Conservation (phyloP, 129 eudicot genomes). For the Artemisia argyi region DNA sequence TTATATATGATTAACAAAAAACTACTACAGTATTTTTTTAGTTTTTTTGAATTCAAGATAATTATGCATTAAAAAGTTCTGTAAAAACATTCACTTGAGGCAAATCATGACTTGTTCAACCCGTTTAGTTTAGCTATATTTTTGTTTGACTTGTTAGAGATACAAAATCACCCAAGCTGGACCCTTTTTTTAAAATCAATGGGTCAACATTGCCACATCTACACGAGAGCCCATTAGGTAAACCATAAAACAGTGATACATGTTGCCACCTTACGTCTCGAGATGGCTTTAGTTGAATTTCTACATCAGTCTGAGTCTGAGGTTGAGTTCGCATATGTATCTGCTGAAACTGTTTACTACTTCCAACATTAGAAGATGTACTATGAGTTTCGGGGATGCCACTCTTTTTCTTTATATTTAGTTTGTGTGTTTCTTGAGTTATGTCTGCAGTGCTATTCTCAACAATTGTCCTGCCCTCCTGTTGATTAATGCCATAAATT, state of each 20-base stretch:
- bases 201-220: constrained; percentile 2
- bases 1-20: too few species aligned
- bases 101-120: too few species aligned
- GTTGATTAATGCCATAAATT: not conserved
- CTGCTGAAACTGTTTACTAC: constrained; percentile 31
- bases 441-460: constrained; percentile 80
- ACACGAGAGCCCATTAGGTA: too few species aligned
- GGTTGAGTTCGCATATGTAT: constrained; percentile 40
- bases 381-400: constrained; percentile 36
- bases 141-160: too few species aligned
- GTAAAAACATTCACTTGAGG: too few species aligned
- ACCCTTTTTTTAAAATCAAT: too few species aligned
- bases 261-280: constrained; percentile 92
- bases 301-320: constrained; percentile 48
- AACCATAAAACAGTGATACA: constrained; percentile 42
- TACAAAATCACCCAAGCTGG: too few species aligned
- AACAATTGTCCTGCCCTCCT: constrained; percentile 74
- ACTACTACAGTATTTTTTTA: too few species aligned
- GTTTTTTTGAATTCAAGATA: too few species aligned
- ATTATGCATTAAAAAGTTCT: too few species aligned
- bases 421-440: constrained; percentile 79
- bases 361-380: constrained; percentile 34
- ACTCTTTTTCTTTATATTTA: constrained; percentile 57
- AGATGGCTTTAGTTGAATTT: constrained; percentile 90
- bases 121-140: too few species aligned